Evolutionary conservation across 345 rosid genomes (phyloP).

Genomic region (Orychophragmus violaceus): DNA sequence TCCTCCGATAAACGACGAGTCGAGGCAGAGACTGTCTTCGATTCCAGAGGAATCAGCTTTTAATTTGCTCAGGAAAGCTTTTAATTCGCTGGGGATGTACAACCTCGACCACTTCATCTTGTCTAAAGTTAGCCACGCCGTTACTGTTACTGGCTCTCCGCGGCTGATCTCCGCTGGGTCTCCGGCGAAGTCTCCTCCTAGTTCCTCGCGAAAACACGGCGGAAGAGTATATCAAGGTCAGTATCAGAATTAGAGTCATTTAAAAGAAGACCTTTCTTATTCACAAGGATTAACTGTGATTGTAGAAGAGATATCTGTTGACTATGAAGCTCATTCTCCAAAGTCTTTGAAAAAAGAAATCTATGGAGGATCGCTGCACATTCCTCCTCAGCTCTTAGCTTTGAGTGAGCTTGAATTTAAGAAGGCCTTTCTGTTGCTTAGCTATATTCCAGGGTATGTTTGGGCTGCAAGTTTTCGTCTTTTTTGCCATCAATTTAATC

Average conservation of each 20-base stretch:
- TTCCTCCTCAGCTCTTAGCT: conserved; percentile 42
- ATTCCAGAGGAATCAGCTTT: conserved; percentile 36
- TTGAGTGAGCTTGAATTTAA: conserved; percentile 58
- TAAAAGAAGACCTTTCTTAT: too few relatives aligned
- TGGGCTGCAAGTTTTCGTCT: background rate
- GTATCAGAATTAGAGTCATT: conserved; percentile 5
- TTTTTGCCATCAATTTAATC: background rate
- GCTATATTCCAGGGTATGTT: conserved; percentile 57
- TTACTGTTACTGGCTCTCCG: background rate
- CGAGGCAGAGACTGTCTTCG: conserved; percentile 32
- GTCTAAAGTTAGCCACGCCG: background rate
- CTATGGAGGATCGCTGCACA: conserved; percentile 6
- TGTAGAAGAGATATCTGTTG: conserved; percentile 18
- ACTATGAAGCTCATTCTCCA: conserved; percentile 11
- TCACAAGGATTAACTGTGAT: too few relatives aligned
- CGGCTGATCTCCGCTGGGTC: background rate
- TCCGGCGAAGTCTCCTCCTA: conserved; percentile 8
- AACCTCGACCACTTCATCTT: conserved; percentile 23
- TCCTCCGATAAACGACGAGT: conserved; percentile 15
- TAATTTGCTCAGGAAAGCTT: conserved; percentile 14
- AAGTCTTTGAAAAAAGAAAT: conserved; percentile 6
- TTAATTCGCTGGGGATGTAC: rapidly evolving
- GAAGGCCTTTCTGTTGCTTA: conserved; percentile 53
- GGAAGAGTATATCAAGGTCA: conserved; percentile 9
- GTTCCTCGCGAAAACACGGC: background rate